Evolutionary conservation across 202 grass and related monocot species (phyloP).

Genomic region (Dendrocalamus latiflorus): DNA sequence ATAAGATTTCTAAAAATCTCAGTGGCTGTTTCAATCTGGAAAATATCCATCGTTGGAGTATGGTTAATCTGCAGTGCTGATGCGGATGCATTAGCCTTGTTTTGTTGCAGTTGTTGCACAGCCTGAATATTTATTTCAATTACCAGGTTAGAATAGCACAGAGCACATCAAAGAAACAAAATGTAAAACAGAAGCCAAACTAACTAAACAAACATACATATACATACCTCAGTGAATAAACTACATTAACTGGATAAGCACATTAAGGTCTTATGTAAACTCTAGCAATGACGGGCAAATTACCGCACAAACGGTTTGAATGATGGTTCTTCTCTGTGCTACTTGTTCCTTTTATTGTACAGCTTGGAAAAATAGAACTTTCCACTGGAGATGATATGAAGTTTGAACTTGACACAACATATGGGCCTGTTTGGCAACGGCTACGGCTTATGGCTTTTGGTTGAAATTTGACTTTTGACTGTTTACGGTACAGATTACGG

Average conservation of each 20-base stretch:
- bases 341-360: not conserved
- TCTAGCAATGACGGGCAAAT: not conserved
- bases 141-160: conserved; percentile 4
- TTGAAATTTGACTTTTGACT: no score
- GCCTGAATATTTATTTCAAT: conserved; percentile 44
- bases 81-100: conserved; percentile 36
- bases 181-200: not conserved
- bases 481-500: no score
- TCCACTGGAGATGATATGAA: not conserved
- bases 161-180: not conserved
- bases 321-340: not conserved
- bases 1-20: conserved; percentile 66
- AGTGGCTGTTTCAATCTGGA: conserved; percentile 64
- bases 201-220: not conserved
- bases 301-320: not conserved
- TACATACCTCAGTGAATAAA: not conserved
- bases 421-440: no score
- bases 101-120: conserved; percentile 66
- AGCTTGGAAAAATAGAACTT: not conserved
- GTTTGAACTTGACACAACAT: not conserved
- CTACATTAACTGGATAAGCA: not conserved
- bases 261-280: not conserved
- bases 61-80: conserved; percentile 61
- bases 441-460: no score
- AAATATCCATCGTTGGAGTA: conserved; percentile 57